Evolutionary conservation across 208 protist genomes (phyloP).

Genomic region (Leishmania guyanensis): DNA sequence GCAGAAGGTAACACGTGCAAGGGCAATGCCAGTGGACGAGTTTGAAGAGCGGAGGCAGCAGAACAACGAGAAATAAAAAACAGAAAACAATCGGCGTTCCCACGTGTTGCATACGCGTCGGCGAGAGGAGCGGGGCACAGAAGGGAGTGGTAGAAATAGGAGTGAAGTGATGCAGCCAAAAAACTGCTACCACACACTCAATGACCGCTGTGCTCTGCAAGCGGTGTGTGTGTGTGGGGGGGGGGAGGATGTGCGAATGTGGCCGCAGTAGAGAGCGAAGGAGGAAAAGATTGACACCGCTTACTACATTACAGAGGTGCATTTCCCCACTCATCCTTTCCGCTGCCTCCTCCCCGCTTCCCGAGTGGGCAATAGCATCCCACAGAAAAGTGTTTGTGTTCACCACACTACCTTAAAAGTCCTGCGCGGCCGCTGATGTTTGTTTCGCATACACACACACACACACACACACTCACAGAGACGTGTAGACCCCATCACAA

Average conservation of each 20-base stretch:
- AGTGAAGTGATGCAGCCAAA: neutral
- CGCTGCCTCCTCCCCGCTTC: neutral
- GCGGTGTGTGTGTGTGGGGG: neutral
- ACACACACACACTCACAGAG: neutral
- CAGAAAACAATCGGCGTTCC: neutral
- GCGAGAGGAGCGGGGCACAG: neutral
- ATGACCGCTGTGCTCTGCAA: neutral
- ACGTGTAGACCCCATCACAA: neutral
- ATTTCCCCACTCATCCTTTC: neutral
- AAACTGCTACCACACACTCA: neutral
- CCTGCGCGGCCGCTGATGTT: neutral
- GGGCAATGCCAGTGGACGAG: neutral
- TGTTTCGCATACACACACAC: neutral
- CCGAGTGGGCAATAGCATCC: neutral
- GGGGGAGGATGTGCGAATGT: neutral
- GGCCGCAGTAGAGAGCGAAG: neutral
- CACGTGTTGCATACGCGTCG: neutral
- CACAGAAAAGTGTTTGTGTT: neutral
- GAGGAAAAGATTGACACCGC: neutral
- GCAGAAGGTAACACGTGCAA: neutral
- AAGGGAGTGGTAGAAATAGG: neutral
- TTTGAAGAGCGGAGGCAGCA: neutral
- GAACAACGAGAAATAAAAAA: neutral
- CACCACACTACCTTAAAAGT: neutral
- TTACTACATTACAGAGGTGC: neutral